Percentiles rank a stretch among this genome's conserved stretches.
phyloP scores from a whole-genome alignment of 2,329 filamentous ascomycete genomes.

The Botryotinia narcissicola region DNA sequence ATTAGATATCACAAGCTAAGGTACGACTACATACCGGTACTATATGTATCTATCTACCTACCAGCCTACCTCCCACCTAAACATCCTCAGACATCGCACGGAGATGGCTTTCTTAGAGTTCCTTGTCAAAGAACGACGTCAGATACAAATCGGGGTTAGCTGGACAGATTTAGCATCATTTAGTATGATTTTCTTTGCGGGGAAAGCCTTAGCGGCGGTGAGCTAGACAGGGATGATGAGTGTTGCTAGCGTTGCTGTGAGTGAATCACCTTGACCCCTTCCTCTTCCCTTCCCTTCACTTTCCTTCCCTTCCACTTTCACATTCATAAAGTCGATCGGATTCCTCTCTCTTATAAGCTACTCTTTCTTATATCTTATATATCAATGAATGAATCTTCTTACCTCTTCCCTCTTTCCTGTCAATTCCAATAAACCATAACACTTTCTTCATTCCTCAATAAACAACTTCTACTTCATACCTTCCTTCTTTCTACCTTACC shows the following conservation, averaged over 20 bases:
- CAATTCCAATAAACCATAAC: background rate
- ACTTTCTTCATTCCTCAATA: background rate
- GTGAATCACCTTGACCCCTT: background rate
- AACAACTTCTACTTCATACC: background rate
- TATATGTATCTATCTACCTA: too few species aligned
- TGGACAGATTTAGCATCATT: background rate
- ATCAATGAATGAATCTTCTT: background rate
- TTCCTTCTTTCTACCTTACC: background rate
- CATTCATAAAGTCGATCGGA: background rate
- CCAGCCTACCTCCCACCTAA: too few species aligned
- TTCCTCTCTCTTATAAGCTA: background rate
- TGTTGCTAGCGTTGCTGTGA: background rate
- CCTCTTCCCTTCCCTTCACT: background rate
- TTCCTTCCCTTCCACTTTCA: background rate
- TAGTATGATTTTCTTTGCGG: background rate
- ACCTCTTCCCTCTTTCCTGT: background rate
- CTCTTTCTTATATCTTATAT: background rate
- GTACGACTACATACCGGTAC: too few species aligned
- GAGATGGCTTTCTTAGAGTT: background rate
- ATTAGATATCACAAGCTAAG: background rate
- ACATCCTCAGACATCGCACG: background rate
- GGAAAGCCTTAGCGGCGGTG: background rate
- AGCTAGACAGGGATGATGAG: background rate
- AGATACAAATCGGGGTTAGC: background rate
- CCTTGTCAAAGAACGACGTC: constrained; percentile 7